phyloP scores from a whole-genome alignment of 192 early-diverging fungal genomes.

The Backusella macrospora region DNA sequence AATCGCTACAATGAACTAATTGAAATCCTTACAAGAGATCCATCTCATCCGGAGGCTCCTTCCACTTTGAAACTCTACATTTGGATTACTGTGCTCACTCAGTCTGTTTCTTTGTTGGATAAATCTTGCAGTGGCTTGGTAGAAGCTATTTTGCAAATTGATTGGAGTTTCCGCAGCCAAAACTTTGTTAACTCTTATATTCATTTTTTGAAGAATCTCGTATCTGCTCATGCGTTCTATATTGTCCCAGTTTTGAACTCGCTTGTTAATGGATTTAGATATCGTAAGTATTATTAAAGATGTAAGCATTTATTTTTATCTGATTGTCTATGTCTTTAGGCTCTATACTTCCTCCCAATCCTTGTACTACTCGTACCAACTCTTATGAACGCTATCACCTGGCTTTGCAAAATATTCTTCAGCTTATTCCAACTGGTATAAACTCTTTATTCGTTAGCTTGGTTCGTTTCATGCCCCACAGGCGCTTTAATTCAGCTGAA shows the following conservation, averaged over 20 bases:
- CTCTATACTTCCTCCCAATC: constrained; percentile 12
- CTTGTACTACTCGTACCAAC: constrained; percentile 24
- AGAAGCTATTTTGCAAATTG: constrained; percentile 57
- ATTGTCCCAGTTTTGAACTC: constrained; percentile 60
- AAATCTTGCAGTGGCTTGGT: constrained; percentile 52
- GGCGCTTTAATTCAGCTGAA: constrained; percentile 55
- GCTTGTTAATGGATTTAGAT: constrained; percentile 58
- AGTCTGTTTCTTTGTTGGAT: constrained; percentile 48
- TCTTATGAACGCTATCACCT: constrained; percentile 64
- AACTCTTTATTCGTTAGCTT: constrained; percentile 64
- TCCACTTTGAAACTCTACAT: constrained; percentile 37
- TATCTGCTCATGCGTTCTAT: constrained; percentile 72
- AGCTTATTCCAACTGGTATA: constrained; percentile 69
- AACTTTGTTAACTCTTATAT: constrained; percentile 58
- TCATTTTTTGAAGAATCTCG: constrained; percentile 69
- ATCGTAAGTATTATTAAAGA: constrained; percentile 43
- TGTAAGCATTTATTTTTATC: not conserved
- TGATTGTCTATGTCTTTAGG: constrained; percentile 15
- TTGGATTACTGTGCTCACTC: constrained; percentile 50
- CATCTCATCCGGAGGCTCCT: constrained; percentile 18
- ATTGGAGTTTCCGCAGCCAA: constrained; percentile 58
- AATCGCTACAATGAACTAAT: constrained; percentile 39
- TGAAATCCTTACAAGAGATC: constrained; percentile 28
- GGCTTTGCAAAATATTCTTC: constrained; percentile 62
- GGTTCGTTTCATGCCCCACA: constrained; percentile 72